These are phyloP conservation scores for Colletotrichum theobromicola DNA, from an alignment of 2,329 filamentous ascomycete species.

Conservation along the genomic window DNA sequence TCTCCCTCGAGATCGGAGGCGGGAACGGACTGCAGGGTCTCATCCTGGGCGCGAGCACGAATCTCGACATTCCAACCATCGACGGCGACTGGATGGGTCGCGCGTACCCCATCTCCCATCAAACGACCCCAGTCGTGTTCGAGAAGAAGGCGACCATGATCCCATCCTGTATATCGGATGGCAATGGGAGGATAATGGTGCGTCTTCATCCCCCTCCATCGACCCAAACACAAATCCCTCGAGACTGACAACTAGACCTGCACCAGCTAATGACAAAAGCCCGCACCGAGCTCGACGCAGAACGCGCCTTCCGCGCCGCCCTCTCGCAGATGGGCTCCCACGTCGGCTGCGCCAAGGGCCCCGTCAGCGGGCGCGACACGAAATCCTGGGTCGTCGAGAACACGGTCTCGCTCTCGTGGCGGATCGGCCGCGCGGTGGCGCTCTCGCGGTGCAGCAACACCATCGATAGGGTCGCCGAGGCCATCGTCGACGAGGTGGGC, in stretches of 20 bases:
- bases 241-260: neutral
- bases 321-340: conserved; percentile 60
- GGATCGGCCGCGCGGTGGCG: conserved; percentile 50
- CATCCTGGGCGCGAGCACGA: conserved; percentile 57
- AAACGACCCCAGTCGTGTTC: conserved; percentile 49
- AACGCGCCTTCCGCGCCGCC: conserved; percentile 55
- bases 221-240: neutral
- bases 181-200: conserved; percentile 7
- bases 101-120: conserved; percentile 59
- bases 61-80: conserved; percentile 55
- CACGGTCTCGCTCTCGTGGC: conserved; percentile 30
- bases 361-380: conserved; percentile 53
- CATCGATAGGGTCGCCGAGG: conserved; percentile 59
- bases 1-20: conserved; percentile 62
- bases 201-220: neutral
- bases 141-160: conserved; percentile 39
- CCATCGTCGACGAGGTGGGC: conserved; percentile 63
- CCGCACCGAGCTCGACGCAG: conserved; percentile 51
- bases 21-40: conserved; percentile 66
- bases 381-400: conserved; percentile 57
- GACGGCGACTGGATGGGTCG: conserved; percentile 64
- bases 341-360: conserved; percentile 53
- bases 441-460: conserved; percentile 32
- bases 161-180: conserved; percentile 27
- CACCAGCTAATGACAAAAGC: conserved; percentile 48